Conservation (phyloP, 2,329 filamentous ascomycete species). For the Thielaviopsis ethacetica region DNA sequence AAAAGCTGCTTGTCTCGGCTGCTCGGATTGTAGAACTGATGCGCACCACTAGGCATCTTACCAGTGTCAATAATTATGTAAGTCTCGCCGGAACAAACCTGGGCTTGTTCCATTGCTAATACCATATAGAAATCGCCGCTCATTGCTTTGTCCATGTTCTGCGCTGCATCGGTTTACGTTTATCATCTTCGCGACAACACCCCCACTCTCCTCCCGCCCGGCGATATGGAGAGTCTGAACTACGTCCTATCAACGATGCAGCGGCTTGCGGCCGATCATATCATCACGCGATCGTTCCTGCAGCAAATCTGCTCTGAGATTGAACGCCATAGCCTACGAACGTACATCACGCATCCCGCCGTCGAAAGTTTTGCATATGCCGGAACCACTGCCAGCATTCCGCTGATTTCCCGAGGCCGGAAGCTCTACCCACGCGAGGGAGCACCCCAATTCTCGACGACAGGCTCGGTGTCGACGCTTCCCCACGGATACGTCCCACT, state of each 20-base stretch:
- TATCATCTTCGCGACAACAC: slow-evolving; percentile 57
- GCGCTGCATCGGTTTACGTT: slow-evolving; percentile 68
- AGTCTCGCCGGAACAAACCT: slow-evolving; percentile 18
- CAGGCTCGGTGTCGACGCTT: background rate
- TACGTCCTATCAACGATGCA: slow-evolving; percentile 69
- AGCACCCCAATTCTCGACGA: background rate
- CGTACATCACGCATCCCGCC: slow-evolving; percentile 21
- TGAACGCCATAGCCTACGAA: slow-evolving; percentile 31
- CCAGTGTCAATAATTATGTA: slow-evolving; percentile 37
- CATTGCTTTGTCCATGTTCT: slow-evolving; percentile 69
- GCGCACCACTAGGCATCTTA: slow-evolving; percentile 52
- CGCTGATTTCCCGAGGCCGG: slow-evolving; percentile 24
- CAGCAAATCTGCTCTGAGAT: slow-evolving; percentile 74
- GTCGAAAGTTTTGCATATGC: slow-evolving; percentile 21
- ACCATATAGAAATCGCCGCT: slow-evolving; percentile 32
- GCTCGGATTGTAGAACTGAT: slow-evolving; percentile 74
- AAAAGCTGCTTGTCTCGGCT: slow-evolving; percentile 61
- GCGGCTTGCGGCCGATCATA: slow-evolving; percentile 54
- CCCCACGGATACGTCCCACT: slow-evolving; percentile 2
- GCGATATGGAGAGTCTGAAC: slow-evolving; percentile 39
- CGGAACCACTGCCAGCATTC: slow-evolving; percentile 24
- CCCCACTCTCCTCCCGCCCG: slow-evolving; percentile 37
- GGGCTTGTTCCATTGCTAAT: background rate
- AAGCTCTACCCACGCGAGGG: slow-evolving; percentile 1
- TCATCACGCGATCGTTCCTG: slow-evolving; percentile 69